Evolutionary conservation across 2,329 filamentous ascomycete genomes (phyloP).

Genomic region (Scedosporium dehoogii): DNA sequence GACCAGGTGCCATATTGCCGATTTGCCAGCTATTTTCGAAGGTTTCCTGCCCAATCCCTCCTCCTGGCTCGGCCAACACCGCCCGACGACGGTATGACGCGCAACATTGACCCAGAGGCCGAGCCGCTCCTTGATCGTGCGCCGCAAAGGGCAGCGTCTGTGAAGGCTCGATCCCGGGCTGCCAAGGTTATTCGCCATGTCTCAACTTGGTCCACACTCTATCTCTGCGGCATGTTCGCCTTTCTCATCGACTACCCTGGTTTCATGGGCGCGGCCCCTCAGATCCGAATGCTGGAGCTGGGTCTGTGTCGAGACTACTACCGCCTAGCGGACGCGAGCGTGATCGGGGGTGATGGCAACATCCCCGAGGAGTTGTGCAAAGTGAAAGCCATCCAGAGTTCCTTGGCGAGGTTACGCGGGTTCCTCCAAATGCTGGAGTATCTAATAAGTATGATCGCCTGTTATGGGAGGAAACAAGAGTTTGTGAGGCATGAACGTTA

Average conservation of each 20-base stretch:
- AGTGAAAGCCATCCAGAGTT: slow-evolving; percentile 7
- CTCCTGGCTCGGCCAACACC: too few species aligned
- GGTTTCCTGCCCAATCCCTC: too few species aligned
- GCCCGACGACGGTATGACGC: background rate
- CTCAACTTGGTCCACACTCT: slow-evolving; percentile 7
- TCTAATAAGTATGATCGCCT: background rate
- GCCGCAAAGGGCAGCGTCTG: background rate
- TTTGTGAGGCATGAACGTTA: background rate
- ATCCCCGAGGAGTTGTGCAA: slow-evolving; percentile 10
- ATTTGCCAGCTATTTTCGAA: too few species aligned
- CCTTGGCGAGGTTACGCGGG: slow-evolving; percentile 5
- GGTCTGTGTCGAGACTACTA: slow-evolving; percentile 10
- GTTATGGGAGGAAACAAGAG: background rate
- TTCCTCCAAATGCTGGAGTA: slow-evolving; percentile 7
- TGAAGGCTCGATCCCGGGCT: background rate
- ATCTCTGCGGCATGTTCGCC: slow-evolving; percentile 7
- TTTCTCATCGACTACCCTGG: slow-evolving; percentile 9
- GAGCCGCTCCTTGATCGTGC: background rate
- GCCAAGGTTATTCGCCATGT: background rate
- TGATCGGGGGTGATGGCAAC: slow-evolving; percentile 6
- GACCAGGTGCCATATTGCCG: too few species aligned
- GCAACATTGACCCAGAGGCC: background rate
- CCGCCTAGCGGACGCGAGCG: background rate
- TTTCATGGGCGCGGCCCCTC: slow-evolving; percentile 9
- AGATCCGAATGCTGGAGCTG: slow-evolving; percentile 10